phyloP scores from a whole-genome alignment of 1,284 basidiomycete genomes.

The Puccinia triticina region DNA sequence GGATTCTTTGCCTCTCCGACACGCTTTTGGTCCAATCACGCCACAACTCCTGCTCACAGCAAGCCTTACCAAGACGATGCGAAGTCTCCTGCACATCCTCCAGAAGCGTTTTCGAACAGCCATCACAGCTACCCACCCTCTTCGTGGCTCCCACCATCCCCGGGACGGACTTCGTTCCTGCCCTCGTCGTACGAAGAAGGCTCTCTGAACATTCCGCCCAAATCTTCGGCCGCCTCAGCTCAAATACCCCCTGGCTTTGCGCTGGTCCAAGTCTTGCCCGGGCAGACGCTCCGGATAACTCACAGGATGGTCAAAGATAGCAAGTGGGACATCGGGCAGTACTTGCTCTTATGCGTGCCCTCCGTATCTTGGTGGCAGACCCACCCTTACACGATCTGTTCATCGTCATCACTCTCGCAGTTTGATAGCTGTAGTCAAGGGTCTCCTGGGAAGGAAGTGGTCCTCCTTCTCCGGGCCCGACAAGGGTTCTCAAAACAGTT shows the following conservation, averaged over 20 bases:
- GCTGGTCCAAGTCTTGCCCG: slow-evolving; percentile 76
- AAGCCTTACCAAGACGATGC: not conserved
- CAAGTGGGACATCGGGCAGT: slow-evolving; percentile 76
- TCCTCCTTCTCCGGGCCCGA: slow-evolving; percentile 76
- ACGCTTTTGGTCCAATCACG: slow-evolving; percentile 36
- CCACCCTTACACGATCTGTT: slow-evolving; percentile 81
- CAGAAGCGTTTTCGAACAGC: not conserved
- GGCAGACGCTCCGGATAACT: slow-evolving; percentile 74
- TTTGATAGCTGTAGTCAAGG: slow-evolving; percentile 12
- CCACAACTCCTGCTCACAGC: not conserved
- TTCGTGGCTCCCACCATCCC: slow-evolving; percentile 9
- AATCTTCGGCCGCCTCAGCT: slow-evolving; percentile 25
- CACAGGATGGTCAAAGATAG: slow-evolving; percentile 63
- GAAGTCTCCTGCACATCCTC: not conserved
- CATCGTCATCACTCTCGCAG: slow-evolving; percentile 66
- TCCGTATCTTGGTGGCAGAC: slow-evolving; percentile 70
- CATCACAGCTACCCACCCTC: slow-evolving; percentile 13
- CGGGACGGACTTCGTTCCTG: slow-evolving; percentile 22
- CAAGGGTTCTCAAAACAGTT: slow-evolving; percentile 75
- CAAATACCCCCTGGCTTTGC: slow-evolving; percentile 71
- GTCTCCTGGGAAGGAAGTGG: slow-evolving; percentile 65
- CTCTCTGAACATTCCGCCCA: not conserved
- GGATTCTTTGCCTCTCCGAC: slow-evolving; percentile 22
- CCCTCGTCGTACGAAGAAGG: slow-evolving; percentile 66
- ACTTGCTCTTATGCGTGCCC: slow-evolving; percentile 75